phyloP scores from a whole-genome alignment of 495 filamentous ascomycete species.

The Aspergillus sclerotiicarbonarius region DNA sequence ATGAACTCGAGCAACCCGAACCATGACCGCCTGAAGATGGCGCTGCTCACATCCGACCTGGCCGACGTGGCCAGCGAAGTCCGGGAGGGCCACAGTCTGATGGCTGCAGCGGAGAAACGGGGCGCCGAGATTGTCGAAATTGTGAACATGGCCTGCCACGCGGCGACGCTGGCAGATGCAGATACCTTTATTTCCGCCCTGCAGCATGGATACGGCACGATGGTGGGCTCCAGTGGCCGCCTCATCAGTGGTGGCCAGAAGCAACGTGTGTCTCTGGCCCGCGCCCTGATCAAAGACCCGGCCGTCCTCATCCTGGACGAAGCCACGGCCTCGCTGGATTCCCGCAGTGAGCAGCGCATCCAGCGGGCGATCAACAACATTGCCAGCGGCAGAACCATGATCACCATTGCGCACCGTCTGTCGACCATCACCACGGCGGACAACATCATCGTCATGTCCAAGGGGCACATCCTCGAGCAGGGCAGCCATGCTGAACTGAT shows the following conservation, averaged over 20 bases:
- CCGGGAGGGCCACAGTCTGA: slow-evolving; percentile 35
- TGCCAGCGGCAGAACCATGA: slow-evolving; percentile 43
- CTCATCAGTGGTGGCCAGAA: slow-evolving; percentile 63
- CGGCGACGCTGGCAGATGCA: slow-evolving; percentile 42
- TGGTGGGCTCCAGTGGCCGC: slow-evolving; percentile 54
- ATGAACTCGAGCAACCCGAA: slow-evolving; percentile 52
- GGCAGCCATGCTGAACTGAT: slow-evolving; percentile 47
- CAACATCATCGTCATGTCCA: slow-evolving; percentile 62
- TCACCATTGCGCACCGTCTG: slow-evolving; percentile 50
- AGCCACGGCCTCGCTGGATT: slow-evolving; percentile 63
- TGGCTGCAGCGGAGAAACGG: slow-evolving; percentile 28
- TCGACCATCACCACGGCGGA: slow-evolving; percentile 57
- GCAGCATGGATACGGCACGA: slow-evolving; percentile 50
- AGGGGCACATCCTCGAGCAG: slow-evolving; percentile 55
- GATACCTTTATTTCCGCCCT: slow-evolving; percentile 45
- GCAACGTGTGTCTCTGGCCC: slow-evolving; percentile 65
- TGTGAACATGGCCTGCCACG: slow-evolving; percentile 35
- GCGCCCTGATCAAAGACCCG: slow-evolving; percentile 72
- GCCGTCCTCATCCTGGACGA: slow-evolving; percentile 83
- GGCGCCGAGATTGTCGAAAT: slow-evolving; percentile 37
- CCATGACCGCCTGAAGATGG: slow-evolving; percentile 40
- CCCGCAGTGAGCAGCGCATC: slow-evolving; percentile 51
- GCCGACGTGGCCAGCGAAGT: slow-evolving; percentile 32
- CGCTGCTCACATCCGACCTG: slow-evolving; percentile 30
- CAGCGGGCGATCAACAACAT: slow-evolving; percentile 50